phyloP scores from a whole-genome alignment of 169 alveolate genomes.

The Sarcocystis neurona region DNA sequence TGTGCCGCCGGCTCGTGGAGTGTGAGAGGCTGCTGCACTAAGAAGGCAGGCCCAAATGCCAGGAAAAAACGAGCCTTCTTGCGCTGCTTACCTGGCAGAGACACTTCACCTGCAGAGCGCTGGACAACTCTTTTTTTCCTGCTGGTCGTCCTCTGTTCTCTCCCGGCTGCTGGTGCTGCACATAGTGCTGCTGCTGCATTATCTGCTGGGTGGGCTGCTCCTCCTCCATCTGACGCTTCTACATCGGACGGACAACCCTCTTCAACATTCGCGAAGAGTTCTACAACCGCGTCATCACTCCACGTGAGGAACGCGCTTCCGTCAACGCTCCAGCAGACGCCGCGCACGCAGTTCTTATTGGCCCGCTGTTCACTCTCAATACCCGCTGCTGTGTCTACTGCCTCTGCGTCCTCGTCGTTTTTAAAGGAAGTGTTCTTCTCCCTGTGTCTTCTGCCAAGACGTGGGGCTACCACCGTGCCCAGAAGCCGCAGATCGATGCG shows the following conservation, averaged over 20 bases:
- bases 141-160: background rate
- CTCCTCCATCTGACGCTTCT: background rate
- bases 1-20: too few relatives aligned
- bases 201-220: too few relatives aligned
- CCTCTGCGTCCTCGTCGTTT: background rate
- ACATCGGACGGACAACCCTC: background rate
- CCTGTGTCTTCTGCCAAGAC: background rate
- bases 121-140: background rate
- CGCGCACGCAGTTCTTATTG: background rate
- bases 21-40: too few relatives aligned
- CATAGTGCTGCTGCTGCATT: too few relatives aligned
- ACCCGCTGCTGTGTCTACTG: background rate
- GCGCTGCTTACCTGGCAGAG: background rate
- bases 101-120: background rate
- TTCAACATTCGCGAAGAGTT: conserved; percentile 16
- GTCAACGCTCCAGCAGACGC: conserved; percentile 16
- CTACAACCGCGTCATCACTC: conserved; percentile 25
- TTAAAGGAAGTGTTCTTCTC: background rate
- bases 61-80: background rate
- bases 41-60: too few relatives aligned
- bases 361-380: background rate
- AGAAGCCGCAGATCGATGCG: too few relatives aligned
- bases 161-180: too few relatives aligned
- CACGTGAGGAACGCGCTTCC: conserved; percentile 27
- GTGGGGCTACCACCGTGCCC: too few relatives aligned